Evolutionary conservation across 2,329 filamentous ascomycete genomes (phyloP).

Genomic region (Xylaria sp.): DNA sequence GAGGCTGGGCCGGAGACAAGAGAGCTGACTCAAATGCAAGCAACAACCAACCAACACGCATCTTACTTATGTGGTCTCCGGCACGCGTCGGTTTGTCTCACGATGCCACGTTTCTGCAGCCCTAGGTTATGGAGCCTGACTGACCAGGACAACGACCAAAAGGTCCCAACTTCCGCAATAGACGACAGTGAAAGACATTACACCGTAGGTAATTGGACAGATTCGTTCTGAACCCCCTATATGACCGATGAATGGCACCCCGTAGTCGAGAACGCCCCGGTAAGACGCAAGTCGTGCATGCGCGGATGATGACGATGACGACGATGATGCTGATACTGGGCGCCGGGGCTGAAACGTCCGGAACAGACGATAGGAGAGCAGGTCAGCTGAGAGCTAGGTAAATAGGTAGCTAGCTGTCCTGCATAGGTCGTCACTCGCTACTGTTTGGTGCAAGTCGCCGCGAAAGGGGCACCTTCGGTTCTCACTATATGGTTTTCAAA

Average conservation of each 20-base stretch:
- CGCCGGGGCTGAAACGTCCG: slow-evolving; percentile 14
- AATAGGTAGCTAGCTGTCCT: background rate
- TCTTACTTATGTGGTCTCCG: background rate
- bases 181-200: background rate
- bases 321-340: slow-evolving; percentile 1
- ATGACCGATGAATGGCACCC: background rate
- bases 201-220: background rate
- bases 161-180: slow-evolving; percentile 1
- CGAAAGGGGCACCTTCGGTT: background rate
- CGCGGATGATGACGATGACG: background rate
- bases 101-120: background rate
- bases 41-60: background rate
- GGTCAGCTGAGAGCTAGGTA: slow-evolving; percentile 17
- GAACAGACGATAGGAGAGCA: background rate
- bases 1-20: slow-evolving; percentile 3
- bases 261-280: background rate
- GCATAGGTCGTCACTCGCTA: slow-evolving; percentile 12
- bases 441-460: background rate
- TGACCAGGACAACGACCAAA: background rate
- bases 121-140: background rate
- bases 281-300: slow-evolving; percentile 10
- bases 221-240: slow-evolving; percentile 1
- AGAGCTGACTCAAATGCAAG: slow-evolving; percentile 13
- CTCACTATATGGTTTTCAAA: background rate
- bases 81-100: background rate